Evolutionary conservation across 2,329 filamentous ascomycete genomes (phyloP), one percentile per base, ranked within the genome.

Genomic region (Raffaelea ambrosiae): DNA sequence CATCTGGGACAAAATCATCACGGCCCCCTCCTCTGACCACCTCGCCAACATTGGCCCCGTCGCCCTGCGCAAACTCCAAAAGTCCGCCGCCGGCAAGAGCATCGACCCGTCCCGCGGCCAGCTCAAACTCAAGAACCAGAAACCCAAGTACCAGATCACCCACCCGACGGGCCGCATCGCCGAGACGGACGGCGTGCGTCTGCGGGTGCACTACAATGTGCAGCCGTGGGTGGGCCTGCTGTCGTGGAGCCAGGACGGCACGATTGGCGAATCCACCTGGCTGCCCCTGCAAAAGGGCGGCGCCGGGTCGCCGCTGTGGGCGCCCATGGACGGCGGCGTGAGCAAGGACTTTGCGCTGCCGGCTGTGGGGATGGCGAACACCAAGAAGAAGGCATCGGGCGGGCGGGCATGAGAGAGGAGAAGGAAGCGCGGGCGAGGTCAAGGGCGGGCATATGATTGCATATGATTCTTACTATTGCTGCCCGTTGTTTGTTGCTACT

Each of bases 1-100:
- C 53, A 91, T 98, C 69, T 97, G 91, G 93, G 91, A 98, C 69
- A 77, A 76, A 55, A 97, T 98, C 69, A 90, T 98, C 68, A 86
- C 88, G 40, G 82, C 79, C 57, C 76, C 80, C 47, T 79, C 76
- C 58, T 77, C 84, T 31, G 70, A 81, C 68, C 70, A 81, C 69
- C 65, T 83, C 47, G 64, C 72, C 60, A 83, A 80, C 63, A 67
- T 83, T 43, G 75, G 77, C 5, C 78, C 79, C 11, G 67, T 72
- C 1, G 70, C 77, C 18, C 71, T 79, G 65, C 79, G 77, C 69
- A 84, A 83, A 68, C 69, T 85, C 59, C 66, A 68, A 55, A 73
- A 71, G 64, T 79, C 74, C 59, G 70, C 76, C 9, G 68, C 70
- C 51, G 80, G 79, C 50, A 84, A 83, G 66, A 67, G 63, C 51